Conservation (phyloP, 2,329 filamentous ascomycete genomes). For the Xylariaceae sp. region DNA sequence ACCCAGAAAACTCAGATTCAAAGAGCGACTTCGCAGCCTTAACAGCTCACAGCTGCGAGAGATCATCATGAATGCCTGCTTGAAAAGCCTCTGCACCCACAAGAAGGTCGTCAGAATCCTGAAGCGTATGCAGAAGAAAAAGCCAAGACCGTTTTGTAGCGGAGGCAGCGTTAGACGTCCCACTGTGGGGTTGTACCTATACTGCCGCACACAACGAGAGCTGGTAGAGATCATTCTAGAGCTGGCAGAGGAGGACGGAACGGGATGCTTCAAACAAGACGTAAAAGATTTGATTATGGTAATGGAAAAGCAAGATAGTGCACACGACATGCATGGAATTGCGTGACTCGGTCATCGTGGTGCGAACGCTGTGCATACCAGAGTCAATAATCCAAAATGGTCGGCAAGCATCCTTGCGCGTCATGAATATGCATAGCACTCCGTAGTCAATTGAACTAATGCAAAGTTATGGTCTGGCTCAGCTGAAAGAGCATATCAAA, state of each 20-base stretch:
- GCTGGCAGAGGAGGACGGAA: constrained; percentile 12
- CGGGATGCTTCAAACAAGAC: constrained; percentile 16
- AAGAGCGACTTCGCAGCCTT: constrained; percentile 6
- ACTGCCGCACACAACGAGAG: constrained; percentile 26
- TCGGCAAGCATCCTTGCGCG: no score
- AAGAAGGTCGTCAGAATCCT: constrained; percentile 21
- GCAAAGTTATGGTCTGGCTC: no score
- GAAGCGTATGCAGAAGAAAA: constrained; percentile 23
- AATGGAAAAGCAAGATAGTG: constrained; percentile 11
- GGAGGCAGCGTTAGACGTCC: constrained; percentile 16
- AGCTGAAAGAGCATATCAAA: no score
- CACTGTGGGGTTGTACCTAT: constrained; percentile 23
- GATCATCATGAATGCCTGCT: constrained; percentile 27
- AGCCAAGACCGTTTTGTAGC: constrained; percentile 11
- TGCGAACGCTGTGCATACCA: no score
- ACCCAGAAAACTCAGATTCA: background rate
- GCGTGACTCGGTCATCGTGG: no score
- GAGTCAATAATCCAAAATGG: no score
- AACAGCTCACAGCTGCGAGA: constrained; percentile 22
- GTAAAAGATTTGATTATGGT: constrained; percentile 22
- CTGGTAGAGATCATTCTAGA: constrained; percentile 28
- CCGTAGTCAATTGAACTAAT: no score
- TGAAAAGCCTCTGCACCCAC: constrained; percentile 20
- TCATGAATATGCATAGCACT: no score
- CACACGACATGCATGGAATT: no score